Conservation (phyloP, 768 basidiomycete genomes). For the Leccinum boreale region DNA sequence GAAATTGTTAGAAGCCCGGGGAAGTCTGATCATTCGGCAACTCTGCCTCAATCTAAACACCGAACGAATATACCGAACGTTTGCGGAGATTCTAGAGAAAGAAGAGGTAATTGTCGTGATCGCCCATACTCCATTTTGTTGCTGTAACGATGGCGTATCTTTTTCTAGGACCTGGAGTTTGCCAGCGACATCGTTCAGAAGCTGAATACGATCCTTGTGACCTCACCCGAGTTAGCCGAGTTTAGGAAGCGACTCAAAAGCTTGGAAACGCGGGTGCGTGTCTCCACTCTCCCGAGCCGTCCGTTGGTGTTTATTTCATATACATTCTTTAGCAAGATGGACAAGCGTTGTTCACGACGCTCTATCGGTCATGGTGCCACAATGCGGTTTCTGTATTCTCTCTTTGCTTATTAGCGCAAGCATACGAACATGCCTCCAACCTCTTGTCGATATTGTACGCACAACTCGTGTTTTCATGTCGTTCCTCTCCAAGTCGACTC, state of each 20-base stretch:
- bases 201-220: slow-evolving; percentile 93
- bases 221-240: slow-evolving; percentile 92
- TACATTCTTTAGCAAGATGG: slow-evolving; percentile 72
- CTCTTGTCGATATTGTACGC: slow-evolving; percentile 90
- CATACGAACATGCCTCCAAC: slow-evolving; percentile 98
- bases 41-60: slow-evolving; percentile 92
- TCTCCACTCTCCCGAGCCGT: background rate
- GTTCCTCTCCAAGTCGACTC: background rate
- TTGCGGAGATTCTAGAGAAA: slow-evolving; percentile 96
- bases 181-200: slow-evolving; percentile 98
- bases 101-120: slow-evolving; percentile 71
- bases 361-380: slow-evolving; percentile 98
- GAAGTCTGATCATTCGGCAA: slow-evolving; percentile 94
- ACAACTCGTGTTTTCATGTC: background rate
- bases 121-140: background rate
- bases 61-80: slow-evolving; percentile 91
- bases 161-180: slow-evolving; percentile 88
- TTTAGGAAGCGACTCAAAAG: slow-evolving; percentile 92
- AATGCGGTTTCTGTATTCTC: slow-evolving; percentile 97
- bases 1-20: slow-evolving; percentile 82
- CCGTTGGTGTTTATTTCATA: slow-evolving; percentile 4
- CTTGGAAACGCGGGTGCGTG: slow-evolving; percentile 81
- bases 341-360: slow-evolving; percentile 87
- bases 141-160: background rate
- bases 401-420: slow-evolving; percentile 93